phyloP scores from a whole-genome alignment of 176 grass and related monocot genomes.

The Musa acuminata region DNA sequence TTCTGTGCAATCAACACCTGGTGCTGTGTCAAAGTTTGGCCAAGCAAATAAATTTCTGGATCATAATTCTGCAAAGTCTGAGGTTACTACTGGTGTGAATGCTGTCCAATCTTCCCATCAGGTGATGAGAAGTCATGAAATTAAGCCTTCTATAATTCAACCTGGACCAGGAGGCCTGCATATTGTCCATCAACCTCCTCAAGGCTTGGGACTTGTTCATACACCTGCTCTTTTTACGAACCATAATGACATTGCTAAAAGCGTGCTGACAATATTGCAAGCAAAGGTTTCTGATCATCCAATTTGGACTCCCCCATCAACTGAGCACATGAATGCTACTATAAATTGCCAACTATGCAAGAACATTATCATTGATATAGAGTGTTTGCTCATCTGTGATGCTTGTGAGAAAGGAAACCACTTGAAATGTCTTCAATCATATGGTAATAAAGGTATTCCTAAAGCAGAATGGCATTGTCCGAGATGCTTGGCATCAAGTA shows the following conservation, averaged over 20 bases:
- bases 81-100: slow-evolving; percentile 21
- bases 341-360: slow-evolving; percentile 88
- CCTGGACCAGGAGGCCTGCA: slow-evolving; percentile 28
- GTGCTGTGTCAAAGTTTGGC: slow-evolving; percentile 21
- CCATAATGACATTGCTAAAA: slow-evolving; percentile 71
- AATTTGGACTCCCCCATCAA: slow-evolving; percentile 85
- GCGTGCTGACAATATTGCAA: slow-evolving; percentile 51
- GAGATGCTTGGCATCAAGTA: slow-evolving; percentile 56
- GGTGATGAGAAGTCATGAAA: slow-evolving; percentile 33
- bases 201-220: slow-evolving; percentile 33
- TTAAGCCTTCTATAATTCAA: slow-evolving; percentile 36
- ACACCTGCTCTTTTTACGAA: slow-evolving; percentile 42
- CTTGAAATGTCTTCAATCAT: slow-evolving; percentile 81
- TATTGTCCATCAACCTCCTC: slow-evolving; percentile 47
- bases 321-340: slow-evolving; percentile 66
- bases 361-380: slow-evolving; percentile 48
- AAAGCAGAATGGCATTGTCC: slow-evolving; percentile 94
- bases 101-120: slow-evolving; percentile 35
- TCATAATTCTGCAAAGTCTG: slow-evolving; percentile 33
- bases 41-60: slow-evolving; percentile 35
- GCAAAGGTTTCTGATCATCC: slow-evolving; percentile 37
- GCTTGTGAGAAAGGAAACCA: slow-evolving; percentile 88
- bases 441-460: slow-evolving; percentile 68
- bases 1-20: slow-evolving; percentile 18
- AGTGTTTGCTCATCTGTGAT: slow-evolving; percentile 96